Conservation (phyloP, 2,329 filamentous ascomycete species). For the Sporothrix luriei region DNA sequence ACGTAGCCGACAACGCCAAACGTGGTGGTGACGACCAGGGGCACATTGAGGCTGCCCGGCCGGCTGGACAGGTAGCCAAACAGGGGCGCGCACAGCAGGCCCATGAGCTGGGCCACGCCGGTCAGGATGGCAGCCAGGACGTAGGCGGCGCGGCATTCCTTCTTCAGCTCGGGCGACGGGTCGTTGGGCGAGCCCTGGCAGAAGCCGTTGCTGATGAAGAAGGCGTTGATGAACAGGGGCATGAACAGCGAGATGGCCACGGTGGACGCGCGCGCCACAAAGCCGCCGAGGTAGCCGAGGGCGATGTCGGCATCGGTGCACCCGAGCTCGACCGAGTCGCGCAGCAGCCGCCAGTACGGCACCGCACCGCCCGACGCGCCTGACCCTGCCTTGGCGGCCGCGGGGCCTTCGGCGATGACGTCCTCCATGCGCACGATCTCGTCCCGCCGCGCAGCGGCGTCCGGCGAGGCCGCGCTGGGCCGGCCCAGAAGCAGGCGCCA, state of each 20-base stretch:
- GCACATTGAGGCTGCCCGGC: conserved; percentile 59
- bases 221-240: conserved; percentile 88
- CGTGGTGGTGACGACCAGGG: conserved; percentile 70
- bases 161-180: conserved; percentile 73
- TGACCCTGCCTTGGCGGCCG: not conserved
- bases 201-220: conserved; percentile 78
- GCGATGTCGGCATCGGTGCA: conserved; percentile 76
- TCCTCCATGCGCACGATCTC: conserved; percentile 31
- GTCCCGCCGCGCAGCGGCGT: not conserved
- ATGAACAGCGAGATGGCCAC: conserved; percentile 96
- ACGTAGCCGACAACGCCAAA: conserved; percentile 79
- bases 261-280: conserved; percentile 90
- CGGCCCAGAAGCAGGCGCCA: conserved; percentile 61
- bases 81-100: conserved; percentile 78
- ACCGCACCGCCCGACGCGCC: conserved; percentile 39
- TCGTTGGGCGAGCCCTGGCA: conserved; percentile 70
- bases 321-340: conserved; percentile 68
- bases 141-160: conserved; percentile 83
- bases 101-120: conserved; percentile 83
- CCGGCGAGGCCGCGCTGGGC: conserved; percentile 30
- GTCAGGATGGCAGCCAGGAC: conserved; percentile 84
- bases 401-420: conserved; percentile 26
- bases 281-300: conserved; percentile 88
- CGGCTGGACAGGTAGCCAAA: conserved; percentile 83
- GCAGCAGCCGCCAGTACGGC: conserved; percentile 63